These are phyloP conservation scores for Talaromyces trachyspermus DNA, from an alignment of 495 filamentous ascomycete genomes.

Conservation along the genomic window DNA sequence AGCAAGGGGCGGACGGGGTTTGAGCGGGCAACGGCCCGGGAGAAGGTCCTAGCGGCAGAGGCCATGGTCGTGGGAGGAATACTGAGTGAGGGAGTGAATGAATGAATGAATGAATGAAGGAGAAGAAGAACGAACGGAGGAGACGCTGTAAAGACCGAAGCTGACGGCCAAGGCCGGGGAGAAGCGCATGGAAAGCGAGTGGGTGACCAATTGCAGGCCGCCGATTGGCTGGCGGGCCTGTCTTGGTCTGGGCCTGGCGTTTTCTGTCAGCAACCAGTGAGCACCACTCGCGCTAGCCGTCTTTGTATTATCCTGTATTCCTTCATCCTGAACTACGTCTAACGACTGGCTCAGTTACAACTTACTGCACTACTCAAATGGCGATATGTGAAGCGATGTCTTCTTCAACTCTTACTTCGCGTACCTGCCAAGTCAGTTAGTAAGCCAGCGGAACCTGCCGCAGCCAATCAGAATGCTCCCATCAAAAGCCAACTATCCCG, in stretches of 20 bases:
- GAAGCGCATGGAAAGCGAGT: neutral
- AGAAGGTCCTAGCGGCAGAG: constrained; percentile 44
- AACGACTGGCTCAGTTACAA: too few species aligned
- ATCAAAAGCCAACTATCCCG: neutral
- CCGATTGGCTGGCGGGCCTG: constrained; percentile 4
- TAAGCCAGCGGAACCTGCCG: neutral
- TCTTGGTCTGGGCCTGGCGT: neutral
- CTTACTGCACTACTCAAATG: too few species aligned
- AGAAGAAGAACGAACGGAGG: neutral
- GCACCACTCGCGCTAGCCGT: neutral
- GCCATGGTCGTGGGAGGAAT: constrained; percentile 39
- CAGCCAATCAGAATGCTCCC: constrained; percentile 2
- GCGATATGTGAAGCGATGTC: too few species aligned
- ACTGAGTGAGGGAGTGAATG: neutral
- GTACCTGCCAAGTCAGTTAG: too few species aligned
- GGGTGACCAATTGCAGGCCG: constrained; percentile 3
- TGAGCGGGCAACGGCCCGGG: constrained; percentile 45
- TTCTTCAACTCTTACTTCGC: too few species aligned
- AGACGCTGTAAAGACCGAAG: neutral
- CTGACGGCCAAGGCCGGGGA: neutral
- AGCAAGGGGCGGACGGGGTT: constrained; percentile 37
- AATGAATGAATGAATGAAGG: neutral
- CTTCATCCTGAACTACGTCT: too few species aligned
- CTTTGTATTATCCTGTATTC: neutral
- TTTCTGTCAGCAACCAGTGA: neutral